Evolutionary conservation across 352 stramenopile genomes (phyloP), one percentile per base, ranked within the genome.

Genomic region (Pythium guiyangense): DNA sequence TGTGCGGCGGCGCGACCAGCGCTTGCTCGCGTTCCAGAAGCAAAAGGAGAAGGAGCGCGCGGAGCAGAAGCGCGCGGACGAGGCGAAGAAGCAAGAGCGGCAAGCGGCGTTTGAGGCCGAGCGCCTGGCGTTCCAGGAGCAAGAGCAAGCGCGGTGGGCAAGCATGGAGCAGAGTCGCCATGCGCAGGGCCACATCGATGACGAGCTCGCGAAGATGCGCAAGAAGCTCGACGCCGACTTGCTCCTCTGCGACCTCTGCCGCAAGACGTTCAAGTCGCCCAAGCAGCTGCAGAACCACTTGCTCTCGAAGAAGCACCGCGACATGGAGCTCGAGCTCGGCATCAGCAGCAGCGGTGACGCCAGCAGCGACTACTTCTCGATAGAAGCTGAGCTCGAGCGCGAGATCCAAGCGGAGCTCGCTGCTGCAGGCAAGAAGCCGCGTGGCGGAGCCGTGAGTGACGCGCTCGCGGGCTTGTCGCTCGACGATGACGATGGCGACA

Each of bases 251-350:
- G 80, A 92, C 47, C 61, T 94, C 53, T 94, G 85, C 62, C 82
- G 71, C 59, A 92, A 94, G 62, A 80, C 70, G 4, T 94, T 94
- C 69, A 92, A 90, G 70, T 91, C 83, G 6, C 58, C 72, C 27
- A 93, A 93, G 60, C 85, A 94, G 60, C 67, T 93, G 22, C 62
- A 86, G 43, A 92, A 92, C 60, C 83, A 94, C 58, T 54, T 92
- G 1, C 74, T 62, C 27, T 92, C 80, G 4, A 94, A 91, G 48
- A 94, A 92, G 52, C 85, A 94, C 52, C 77, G 74, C 26, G 85
- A 92, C 22, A 86, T 77, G 61, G 84, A 92, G 54, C 43, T 77
- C 12, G 74, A 89, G 34, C 64, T 92, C n/a, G 79, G 81, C n/a
- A 62, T 90, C 20, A 29, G 27, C 12, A 61, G 65, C 4, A 70